Evolutionary conservation across 2,329 filamentous ascomycete species (phyloP), one percentile per base, ranked within the genome.

Genomic region (Fusarium sp.): DNA sequence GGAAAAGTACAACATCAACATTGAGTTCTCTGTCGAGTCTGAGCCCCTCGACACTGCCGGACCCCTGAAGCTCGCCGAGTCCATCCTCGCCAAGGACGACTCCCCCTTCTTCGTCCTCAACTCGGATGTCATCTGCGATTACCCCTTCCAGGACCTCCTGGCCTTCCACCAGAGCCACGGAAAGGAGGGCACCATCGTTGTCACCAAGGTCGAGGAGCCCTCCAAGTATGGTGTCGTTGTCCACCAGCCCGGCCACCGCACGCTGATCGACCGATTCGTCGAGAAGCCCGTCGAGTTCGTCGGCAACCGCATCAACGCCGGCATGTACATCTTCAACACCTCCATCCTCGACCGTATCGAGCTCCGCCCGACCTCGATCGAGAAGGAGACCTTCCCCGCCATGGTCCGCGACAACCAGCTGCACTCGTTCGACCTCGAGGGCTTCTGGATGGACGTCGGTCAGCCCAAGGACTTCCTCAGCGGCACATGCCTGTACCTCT

Each of bases 271-370:
- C 86, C 95, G 97, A 78, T 99, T 99, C 87, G 97, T 99, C 78
- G 96, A 99, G 91, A 99, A 99, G 90, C 96, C 96, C 40, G 94
- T 98, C 82, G 95, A 98, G 86, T 98, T 98, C 82, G 96, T 98
- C 68, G 96, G 96, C 80, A 98, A 98, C 90, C 94, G 96, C 76
- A 98, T 98, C 90, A 98, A 98, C 81, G 97, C 96, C 78, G 97
- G 97, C 86, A 94, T 98, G 86, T 98, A 98, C 89, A 97, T 98
- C 80, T 89, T 98, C 80, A 98, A 98, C 89, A 95, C 95, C 58
- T 95, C 93, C 61, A 91, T 98, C 45, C 91, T 99, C 70, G 88
- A 92, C 77, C 94, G 96, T 83, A 98, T 99, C 81, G 96, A 98
- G 85, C 92, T 98, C 76, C 94, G 96, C 72, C 97, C 97, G 47